phyloP scores from a whole-genome alignment of 331 rosid genomes.

The Quercus lobata region DNA sequence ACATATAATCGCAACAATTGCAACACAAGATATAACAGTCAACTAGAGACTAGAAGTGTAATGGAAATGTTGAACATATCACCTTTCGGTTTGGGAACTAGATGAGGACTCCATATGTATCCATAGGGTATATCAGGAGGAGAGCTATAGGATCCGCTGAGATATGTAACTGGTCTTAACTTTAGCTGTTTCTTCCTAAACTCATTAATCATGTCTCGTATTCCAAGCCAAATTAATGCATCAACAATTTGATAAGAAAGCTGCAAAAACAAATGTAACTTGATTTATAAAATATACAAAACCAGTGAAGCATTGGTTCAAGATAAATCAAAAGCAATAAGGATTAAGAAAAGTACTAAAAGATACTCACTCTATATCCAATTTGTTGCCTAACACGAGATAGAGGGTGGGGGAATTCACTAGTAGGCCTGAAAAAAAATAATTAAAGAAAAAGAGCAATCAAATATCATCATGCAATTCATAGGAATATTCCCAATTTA shows the following conservation, averaged over 20 bases:
- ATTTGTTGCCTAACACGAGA: conserved; percentile 70
- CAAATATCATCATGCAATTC: conserved; percentile 6
- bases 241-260: conserved; percentile 91
- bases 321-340: conserved; percentile 3
- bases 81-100: conserved; percentile 98
- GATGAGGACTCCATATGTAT: conserved; percentile 95
- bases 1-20: not conserved
- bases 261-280: conserved; percentile 42
- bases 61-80: conserved; percentile 9
- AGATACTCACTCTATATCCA: conserved; percentile 69
- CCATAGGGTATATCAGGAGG: conserved; percentile 67
- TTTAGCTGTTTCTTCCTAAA: conserved; percentile 83
- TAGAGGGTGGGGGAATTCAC: conserved; percentile 91
- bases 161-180: conserved; percentile 69
- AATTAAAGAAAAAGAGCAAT: not conserved
- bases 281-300: not conserved
- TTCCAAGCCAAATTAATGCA: conserved; percentile 91
- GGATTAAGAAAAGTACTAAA: not conserved
- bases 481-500: conserved; percentile 10
- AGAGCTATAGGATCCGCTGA: conserved; percentile 60
- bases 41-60: not conserved
- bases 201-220: conserved; percentile 75
- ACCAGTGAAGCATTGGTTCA: not conserved
- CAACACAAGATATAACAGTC: not conserved
- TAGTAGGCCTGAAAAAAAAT: conserved; percentile 69